Base-by-base conservation (phyloP, 306 rosid species). In the Citrullus colocynthis region DNA sequence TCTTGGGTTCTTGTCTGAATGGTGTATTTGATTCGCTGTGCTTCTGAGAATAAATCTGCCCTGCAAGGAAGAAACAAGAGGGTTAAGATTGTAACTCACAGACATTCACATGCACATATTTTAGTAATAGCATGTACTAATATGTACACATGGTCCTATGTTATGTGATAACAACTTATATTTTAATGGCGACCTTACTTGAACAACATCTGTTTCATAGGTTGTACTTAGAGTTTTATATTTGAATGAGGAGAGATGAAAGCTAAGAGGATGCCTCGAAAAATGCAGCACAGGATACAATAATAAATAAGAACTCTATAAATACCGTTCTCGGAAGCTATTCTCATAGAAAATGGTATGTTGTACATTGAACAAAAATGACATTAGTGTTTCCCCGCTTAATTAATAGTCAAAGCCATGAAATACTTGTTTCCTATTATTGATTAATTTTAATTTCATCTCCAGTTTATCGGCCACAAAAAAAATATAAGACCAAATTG, bases 21-120 rank as follows among this genome's bases (percentile, higher is more conserved):
- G 71, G 91, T 85, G 61, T 78, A 62, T 71, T 51, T 61, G 79
- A 92, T 88, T 7, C 89, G 88, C 80, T 92, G 88, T 64, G 93
- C 78, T 81, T 90, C 97, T 6, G 97, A 84, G 80, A 84, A 84
- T 84, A 92, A 70, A 36, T 57, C 84, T 45, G 96, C 97, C 93
- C 99, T 95, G 87, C 79, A 78, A 58, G 59, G 79, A 48, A 80
- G 71, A 62, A 59, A 75, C 80, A 48, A 45, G 20, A 6, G 65
- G 6, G 6, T 77, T 12, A 77, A 78, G 20, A 64, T 61, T 49
- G 21, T 17, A 77, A 57, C 52, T 30, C 52, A 24, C 0, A 8
- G 10, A 44, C 2, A 48, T 48, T 10, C 52, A 48, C 42, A 20
- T 21, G 34, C 36, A 45, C 36, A 69, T 45, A n/a, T 69, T 44